Base-by-base conservation (phyloP, 169 alveolate species). In the Plasmodium cynomolgi region DNA sequence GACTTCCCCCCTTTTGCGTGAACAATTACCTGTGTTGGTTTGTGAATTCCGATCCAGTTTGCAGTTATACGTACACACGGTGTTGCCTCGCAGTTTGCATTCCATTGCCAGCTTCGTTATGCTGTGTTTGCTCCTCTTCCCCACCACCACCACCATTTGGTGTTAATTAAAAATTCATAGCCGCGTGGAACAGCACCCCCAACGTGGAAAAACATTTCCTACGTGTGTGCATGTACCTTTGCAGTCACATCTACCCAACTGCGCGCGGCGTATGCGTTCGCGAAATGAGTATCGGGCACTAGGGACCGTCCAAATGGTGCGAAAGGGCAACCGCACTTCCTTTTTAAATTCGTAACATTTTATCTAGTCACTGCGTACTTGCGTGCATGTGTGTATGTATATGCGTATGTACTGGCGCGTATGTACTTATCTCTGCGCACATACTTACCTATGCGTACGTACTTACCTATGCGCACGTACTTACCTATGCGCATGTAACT, bases 151-250 rank as follows among this genome's bases (percentile, higher is more conserved):
- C 41, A 31, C 20, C 41, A 23, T 74, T 20, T 62, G 77, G 29
- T 62, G 34, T 9, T 62, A 62, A 62, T 62, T 62, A 62, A 62
- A 62, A 23, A 62, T 62, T 23, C 77, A 8, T 62, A 62, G 77
- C 77, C 37, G 34, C 37, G 58, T 15, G 58, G 58, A 47, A 47
- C 20, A 47, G 20, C 58, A 47, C 58, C 58, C 20, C 58, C 58
- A 15, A 58, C 17, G 34, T 20, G 34, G 29, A 62, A 23, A 62
- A 23, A 20, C 29, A 23, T 62, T 62, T 62, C 17, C 34, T 9
- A 62, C 34, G 34, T 62, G 77, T 20, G 77, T 62, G 77, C 77
- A 62, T 62, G 77, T 62, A 62, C 77, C 77, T 23, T 62, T 62
- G 23, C 77, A 62, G 77, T 9, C 77, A 62, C 77, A 1, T 62